phyloP scores from a whole-genome alignment of 768 basidiomycete species.

The Tricholoma furcatifolium region DNA sequence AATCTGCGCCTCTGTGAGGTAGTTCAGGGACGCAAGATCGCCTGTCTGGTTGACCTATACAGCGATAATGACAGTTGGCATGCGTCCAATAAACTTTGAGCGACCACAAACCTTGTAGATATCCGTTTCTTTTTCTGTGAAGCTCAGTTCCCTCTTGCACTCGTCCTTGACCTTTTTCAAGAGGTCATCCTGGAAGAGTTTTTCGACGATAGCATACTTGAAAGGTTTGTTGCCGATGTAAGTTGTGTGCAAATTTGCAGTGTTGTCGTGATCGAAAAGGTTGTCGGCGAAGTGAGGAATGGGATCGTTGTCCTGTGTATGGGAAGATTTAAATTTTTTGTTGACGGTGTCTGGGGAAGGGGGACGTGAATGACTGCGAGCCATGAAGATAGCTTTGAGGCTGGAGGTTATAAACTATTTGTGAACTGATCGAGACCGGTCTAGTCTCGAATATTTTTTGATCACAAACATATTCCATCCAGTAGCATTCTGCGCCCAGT shows the following conservation, averaged over 20 bases:
- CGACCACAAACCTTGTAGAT: constrained; percentile 80
- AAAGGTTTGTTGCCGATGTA: constrained; percentile 70
- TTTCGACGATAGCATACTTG: constrained; percentile 78
- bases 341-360: constrained; percentile 22
- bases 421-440: constrained; percentile 13
- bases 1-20: constrained; percentile 75
- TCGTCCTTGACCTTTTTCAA: constrained; percentile 82
- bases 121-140: constrained; percentile 95
- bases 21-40: constrained; percentile 91
- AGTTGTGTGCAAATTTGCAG: constrained; percentile 49
- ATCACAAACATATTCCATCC: background rate
- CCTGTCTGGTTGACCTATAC: constrained; percentile 93
- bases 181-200: constrained; percentile 82
- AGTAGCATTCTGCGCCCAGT: background rate
- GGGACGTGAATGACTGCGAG: constrained; percentile 26
- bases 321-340: constrained; percentile 30
- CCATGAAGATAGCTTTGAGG: constrained; percentile 18
- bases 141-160: constrained; percentile 73
- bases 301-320: constrained; percentile 28
- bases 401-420: constrained; percentile 11
- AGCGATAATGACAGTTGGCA: constrained; percentile 2
- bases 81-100: constrained; percentile 6
- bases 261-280: constrained; percentile 56
- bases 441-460: constrained; percentile 6
- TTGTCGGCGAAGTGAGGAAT: constrained; percentile 45